Evolutionary conservation across 495 filamentous ascomycete genomes (phyloP).

Genomic region (Aspergillus wentii): DNA sequence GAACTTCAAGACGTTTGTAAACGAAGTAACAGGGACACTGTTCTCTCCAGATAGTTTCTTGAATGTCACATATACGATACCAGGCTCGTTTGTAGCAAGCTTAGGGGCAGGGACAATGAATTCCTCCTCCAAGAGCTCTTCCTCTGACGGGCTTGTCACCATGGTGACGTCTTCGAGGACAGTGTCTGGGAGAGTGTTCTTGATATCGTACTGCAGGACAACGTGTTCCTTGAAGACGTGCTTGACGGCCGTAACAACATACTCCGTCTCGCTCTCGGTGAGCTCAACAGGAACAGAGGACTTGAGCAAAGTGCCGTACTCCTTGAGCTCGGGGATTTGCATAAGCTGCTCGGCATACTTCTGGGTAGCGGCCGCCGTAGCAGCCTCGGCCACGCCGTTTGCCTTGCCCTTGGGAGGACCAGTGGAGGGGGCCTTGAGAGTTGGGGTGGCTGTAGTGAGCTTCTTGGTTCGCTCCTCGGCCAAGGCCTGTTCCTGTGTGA

Average conservation of each 20-base stretch:
- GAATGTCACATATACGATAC: slow-evolving; percentile 93
- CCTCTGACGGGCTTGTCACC: slow-evolving; percentile 75
- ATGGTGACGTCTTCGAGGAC: slow-evolving; percentile 89
- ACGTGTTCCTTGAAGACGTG: slow-evolving; percentile 97
- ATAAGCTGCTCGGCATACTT: slow-evolving; percentile 85
- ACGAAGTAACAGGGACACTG: slow-evolving; percentile 65
- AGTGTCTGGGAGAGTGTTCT: slow-evolving; percentile 91
- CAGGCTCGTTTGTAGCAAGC: slow-evolving; percentile 74
- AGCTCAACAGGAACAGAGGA: slow-evolving; percentile 83
- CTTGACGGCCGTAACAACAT: slow-evolving; percentile 89
- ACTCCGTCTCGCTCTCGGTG: slow-evolving; percentile 96
- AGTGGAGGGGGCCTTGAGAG: slow-evolving; percentile 86
- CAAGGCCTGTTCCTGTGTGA: slow-evolving; percentile 91
- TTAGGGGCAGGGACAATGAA: slow-evolving; percentile 89
- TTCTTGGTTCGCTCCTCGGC: slow-evolving; percentile 98
- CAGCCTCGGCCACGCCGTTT: slow-evolving; percentile 66
- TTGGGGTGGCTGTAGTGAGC: slow-evolving; percentile 84
- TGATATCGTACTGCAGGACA: slow-evolving; percentile 95
- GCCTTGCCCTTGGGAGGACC: slow-evolving; percentile 71
- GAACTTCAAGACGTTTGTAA: slow-evolving; percentile 93
- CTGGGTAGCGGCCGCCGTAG: slow-evolving; percentile 72
- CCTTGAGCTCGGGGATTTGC: slow-evolving; percentile 81
- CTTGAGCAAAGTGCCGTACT: slow-evolving; percentile 84
- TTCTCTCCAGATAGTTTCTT: slow-evolving; percentile 70
- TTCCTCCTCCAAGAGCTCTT: slow-evolving; percentile 75